Percentiles rank a stretch among this genome's conserved stretches.
Evolutionary conservation across 345 rosid species (phyloP).

Genomic region (Hevea brasiliensis): DNA sequence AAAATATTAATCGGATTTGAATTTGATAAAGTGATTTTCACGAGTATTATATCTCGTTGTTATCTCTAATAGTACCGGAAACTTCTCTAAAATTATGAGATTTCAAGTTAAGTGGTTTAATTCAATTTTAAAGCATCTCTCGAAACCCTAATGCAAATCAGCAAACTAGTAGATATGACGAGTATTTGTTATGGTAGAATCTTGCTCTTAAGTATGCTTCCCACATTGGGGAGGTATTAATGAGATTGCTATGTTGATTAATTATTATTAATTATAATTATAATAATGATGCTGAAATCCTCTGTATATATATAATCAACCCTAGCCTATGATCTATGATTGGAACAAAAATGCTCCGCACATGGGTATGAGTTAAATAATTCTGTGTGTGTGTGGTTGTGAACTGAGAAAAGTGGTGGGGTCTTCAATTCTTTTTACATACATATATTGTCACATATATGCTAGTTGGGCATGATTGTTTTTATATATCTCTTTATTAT

Average conservation of each 20-base stretch:
- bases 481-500: neutral
- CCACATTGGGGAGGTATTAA: neutral
- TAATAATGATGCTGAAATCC: neutral
- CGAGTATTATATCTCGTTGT: no score
- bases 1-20: no score
- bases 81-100: no score
- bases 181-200: neutral
- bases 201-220: neutral
- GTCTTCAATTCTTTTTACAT: constrained; percentile 13
- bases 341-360: constrained; percentile 44
- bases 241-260: neutral
- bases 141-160: no score
- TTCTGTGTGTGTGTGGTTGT: constrained; percentile 1
- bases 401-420: constrained; percentile 37
- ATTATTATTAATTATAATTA: neutral
- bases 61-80: no score
- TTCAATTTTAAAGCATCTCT: no score
- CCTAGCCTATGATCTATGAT: constrained; percentile 28
- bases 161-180: neutral
- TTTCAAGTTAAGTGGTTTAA: no score
- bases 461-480: constrained; percentile 36
- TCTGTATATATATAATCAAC: constrained; percentile 2
- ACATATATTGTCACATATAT: constrained; percentile 24
- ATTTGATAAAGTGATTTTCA: no score
- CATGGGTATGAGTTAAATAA: constrained; percentile 43